These are phyloP conservation scores for Suillus brevipes DNA, from an alignment of 768 basidiomycete species.

Conservation along the genomic window DNA sequence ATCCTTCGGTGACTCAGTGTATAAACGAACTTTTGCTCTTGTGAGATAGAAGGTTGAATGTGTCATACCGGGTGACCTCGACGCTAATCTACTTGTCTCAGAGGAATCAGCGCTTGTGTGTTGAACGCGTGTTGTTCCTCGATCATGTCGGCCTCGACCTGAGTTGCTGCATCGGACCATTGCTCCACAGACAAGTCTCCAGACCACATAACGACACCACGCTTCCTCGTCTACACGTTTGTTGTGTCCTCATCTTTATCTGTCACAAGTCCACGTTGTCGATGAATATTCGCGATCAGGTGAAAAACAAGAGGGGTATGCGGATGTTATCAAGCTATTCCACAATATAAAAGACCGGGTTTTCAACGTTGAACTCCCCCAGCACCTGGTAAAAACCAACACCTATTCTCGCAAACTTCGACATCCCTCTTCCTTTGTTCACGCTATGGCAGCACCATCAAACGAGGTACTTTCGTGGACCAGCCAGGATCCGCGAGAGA, in stretches of 20 bases:
- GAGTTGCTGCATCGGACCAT: slow-evolving; percentile 56
- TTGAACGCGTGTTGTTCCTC: slow-evolving; percentile 63
- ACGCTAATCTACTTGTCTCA: slow-evolving; percentile 36
- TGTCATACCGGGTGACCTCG: slow-evolving; percentile 29
- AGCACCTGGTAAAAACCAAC: slow-evolving; percentile 29
- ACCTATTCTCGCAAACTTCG: slow-evolving; percentile 31
- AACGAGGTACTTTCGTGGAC: slow-evolving; percentile 86
- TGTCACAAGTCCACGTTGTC: slow-evolving; percentile 81
- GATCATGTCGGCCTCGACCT: slow-evolving; percentile 64
- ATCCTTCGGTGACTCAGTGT: slow-evolving; percentile 29
- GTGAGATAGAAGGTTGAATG: slow-evolving; percentile 26
- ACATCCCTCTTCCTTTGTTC: slow-evolving; percentile 37
- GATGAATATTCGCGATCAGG: slow-evolving; percentile 54
- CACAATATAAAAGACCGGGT: slow-evolving; percentile 54
- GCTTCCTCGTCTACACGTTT: slow-evolving; percentile 73
- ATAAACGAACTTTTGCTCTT: slow-evolving; percentile 20
- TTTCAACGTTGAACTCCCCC: slow-evolving; percentile 15
- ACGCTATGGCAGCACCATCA: slow-evolving; percentile 48
- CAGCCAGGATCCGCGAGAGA: slow-evolving; percentile 82
- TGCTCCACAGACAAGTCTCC: slow-evolving; percentile 72
- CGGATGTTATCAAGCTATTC: slow-evolving; percentile 45
- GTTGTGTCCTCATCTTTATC: slow-evolving; percentile 69
- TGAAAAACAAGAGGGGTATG: slow-evolving; percentile 46
- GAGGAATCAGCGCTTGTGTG: slow-evolving; percentile 51
- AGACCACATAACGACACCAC: slow-evolving; percentile 56